These are phyloP conservation scores for Cyclostephanos tholiformis DNA, from an alignment of 108 stramenopile species.

Conservation along the genomic window DNA sequence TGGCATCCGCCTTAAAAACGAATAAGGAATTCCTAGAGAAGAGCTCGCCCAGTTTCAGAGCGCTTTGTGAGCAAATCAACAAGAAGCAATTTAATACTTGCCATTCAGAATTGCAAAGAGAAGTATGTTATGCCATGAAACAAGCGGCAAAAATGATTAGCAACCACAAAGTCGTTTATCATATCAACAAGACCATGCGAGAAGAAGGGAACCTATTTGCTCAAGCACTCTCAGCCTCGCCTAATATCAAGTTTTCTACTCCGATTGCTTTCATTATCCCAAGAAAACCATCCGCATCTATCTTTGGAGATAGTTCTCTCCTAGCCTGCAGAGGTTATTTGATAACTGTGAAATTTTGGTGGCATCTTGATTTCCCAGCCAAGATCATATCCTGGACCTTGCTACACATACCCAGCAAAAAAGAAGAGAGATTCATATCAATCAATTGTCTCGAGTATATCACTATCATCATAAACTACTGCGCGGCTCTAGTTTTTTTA, in stretches of 20 bases:
- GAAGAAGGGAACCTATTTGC: conserved; percentile 6
- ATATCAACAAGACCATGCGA: conserved; percentile 22
- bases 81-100: background rate
- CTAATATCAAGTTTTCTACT: background rate
- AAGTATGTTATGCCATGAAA: background rate
- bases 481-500: conserved; percentile 5
- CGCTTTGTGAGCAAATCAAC: background rate
- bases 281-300: conserved; percentile 7
- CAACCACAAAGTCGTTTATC: background rate
- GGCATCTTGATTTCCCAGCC: conserved; percentile 13
- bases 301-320: conserved; percentile 16
- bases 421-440: background rate
- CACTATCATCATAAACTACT: conserved; percentile 22
- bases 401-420: background rate
- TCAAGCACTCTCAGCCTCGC: background rate
- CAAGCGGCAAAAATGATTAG: conserved; percentile 5
- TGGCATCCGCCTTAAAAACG: conserved; percentile 3
- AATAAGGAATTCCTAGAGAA: conserved; percentile 8
- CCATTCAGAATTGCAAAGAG: background rate
- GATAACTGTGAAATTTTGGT: conserved; percentile 5
- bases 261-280: conserved; percentile 23
- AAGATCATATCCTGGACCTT: conserved; percentile 8
- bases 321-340: conserved; percentile 20
- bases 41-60: background rate
- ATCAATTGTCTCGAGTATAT: conserved; percentile 25